Conservation (phyloP, 495 filamentous ascomycete genomes). For the Penicillium ochrochloron region DNA sequence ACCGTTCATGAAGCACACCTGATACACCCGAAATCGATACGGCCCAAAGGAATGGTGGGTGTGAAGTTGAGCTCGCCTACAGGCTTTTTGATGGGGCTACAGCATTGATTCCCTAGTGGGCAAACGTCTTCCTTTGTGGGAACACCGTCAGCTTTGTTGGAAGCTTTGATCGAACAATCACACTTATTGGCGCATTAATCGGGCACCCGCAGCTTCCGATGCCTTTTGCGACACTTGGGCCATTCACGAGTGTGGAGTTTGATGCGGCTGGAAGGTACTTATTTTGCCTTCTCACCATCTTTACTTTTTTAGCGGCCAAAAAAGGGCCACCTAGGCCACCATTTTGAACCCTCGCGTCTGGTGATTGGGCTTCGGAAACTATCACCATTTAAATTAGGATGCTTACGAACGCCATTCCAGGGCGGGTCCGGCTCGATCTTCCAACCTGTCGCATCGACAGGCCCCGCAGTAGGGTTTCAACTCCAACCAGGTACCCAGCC, state of each 20-base stretch:
- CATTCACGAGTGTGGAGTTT: not conserved
- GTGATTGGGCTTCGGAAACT: constrained; percentile 3
- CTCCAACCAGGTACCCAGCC: not conserved
- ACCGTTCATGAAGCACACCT: not conserved
- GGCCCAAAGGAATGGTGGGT: not conserved
- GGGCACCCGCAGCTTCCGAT: not conserved
- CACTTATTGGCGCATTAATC: not conserved
- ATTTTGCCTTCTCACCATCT: not conserved
- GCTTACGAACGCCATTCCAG: constrained; percentile 1
- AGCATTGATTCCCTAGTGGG: not conserved
- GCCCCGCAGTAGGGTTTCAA: not conserved
- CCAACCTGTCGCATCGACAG: not conserved
- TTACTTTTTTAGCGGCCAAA: not conserved
- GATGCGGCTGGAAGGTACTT: not conserved
- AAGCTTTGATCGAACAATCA: not conserved
- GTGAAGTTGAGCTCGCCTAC: not conserved
- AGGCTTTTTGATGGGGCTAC: not conserved
- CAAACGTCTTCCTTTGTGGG: not conserved
- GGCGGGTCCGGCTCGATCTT: not conserved
- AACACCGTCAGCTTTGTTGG: not conserved
- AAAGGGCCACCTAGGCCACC: not conserved
- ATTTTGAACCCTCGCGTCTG: not conserved
- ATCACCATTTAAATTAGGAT: not conserved
- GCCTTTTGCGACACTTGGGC: not conserved
- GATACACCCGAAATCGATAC: not conserved